These are phyloP conservation scores for Ceratocystis diversiconidia DNA, from an alignment of 2,329 filamentous ascomycete species.

Conservation along the genomic window DNA sequence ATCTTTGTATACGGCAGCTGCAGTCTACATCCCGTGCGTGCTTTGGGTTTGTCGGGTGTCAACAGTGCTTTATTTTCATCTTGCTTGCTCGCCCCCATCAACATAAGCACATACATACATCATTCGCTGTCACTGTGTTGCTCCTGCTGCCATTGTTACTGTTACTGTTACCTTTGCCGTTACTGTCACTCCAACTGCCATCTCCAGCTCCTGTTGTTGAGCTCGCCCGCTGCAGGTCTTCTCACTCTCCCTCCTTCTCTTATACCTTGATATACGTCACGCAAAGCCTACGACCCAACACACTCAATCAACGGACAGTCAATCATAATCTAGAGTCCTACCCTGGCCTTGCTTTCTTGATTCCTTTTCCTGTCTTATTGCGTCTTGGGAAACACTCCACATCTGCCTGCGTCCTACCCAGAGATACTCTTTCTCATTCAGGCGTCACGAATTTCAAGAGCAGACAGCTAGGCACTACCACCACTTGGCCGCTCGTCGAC, in stretches of 20 bases:
- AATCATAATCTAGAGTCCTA: background rate
- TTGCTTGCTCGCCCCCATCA: background rate
- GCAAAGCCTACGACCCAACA: background rate
- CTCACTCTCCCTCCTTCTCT: background rate
- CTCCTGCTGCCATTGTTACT: background rate
- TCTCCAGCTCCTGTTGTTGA: constrained; percentile 1
- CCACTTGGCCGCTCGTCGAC: background rate
- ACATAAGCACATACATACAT: background rate
- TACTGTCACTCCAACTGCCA: constrained; percentile 4
- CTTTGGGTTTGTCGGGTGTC: background rate
- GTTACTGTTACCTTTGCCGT: background rate
- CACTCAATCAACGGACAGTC: background rate
- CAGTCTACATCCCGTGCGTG: background rate
- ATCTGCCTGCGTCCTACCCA: background rate
- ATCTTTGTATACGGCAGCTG: background rate
- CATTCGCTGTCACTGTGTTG: background rate
- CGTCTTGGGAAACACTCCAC: background rate
- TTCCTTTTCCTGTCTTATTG: background rate
- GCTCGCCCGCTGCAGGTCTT: background rate
- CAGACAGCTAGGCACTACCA: background rate
- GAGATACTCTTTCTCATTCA: background rate
- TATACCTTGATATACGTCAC: background rate
- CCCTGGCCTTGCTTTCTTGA: background rate
- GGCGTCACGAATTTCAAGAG: background rate
- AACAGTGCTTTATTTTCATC: background rate